Conservation (phyloP, 768 basidiomycete genomes). For the Xerocomellus amylosporus region DNA sequence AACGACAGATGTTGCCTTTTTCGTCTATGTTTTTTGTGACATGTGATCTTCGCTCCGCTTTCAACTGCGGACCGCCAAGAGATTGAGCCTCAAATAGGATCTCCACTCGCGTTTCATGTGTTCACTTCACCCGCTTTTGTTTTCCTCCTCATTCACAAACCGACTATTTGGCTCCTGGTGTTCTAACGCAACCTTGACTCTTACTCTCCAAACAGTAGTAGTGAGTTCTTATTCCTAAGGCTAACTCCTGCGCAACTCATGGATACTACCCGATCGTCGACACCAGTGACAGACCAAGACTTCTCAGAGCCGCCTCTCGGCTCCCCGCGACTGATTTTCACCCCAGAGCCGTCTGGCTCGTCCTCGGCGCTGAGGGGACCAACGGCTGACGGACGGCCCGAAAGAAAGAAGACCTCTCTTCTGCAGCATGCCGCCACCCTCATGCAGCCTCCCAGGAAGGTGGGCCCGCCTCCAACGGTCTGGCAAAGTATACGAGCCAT, state of each 20-base stretch:
- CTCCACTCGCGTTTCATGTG: neutral
- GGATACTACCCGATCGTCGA: constrained; percentile 10
- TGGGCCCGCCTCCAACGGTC: constrained; percentile 44
- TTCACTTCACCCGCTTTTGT: neutral
- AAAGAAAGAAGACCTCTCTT: constrained; percentile 7
- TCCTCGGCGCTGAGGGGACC: constrained; percentile 16
- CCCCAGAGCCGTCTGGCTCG: constrained; percentile 5
- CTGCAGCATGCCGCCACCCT: constrained; percentile 29
- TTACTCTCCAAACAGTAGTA: neutral
- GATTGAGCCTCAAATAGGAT: constrained; percentile 3
- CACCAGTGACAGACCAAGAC: constrained; percentile 13
- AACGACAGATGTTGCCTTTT: no score
- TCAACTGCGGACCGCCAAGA: constrained; percentile 1
- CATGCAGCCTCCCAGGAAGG: constrained; percentile 36
- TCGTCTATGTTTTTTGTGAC: no score
- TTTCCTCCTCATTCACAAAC: neutral
- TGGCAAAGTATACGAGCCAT: constrained; percentile 52
- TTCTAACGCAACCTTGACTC: neutral
- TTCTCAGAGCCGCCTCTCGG: neutral
- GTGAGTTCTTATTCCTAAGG: constrained; percentile 5
- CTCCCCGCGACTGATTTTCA: constrained; percentile 6
- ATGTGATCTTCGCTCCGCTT: no score
- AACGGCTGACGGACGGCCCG: neutral
- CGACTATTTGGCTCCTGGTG: neutral
- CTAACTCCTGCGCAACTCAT: constrained; percentile 7